Evolutionary conservation across 164 flowering plant genomes (phyloP).

Genomic region (Tinospora cordifolia): DNA sequence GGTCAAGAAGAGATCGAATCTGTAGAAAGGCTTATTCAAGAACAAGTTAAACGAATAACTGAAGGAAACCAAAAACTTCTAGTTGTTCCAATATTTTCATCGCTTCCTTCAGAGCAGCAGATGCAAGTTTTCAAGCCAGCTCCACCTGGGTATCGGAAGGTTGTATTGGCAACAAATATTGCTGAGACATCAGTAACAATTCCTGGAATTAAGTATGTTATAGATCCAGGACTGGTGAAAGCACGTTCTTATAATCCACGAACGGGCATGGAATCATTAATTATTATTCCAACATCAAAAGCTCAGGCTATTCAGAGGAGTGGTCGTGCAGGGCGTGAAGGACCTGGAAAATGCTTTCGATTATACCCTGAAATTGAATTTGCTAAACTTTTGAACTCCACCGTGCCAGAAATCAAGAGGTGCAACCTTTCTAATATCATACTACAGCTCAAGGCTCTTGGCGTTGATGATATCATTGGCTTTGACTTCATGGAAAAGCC

Average conservation of each 20-base stretch:
- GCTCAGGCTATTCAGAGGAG: constrained; percentile 97
- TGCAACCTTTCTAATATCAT: constrained; percentile 85
- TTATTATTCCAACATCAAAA: constrained; percentile 68
- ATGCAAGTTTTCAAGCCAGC: constrained; percentile 73
- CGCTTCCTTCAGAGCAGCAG: constrained; percentile 93
- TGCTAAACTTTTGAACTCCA: constrained; percentile 62
- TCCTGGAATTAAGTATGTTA: constrained; percentile 89
- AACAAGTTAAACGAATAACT: constrained; percentile 49
- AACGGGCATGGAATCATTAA: constrained; percentile 74
- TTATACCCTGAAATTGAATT: constrained; percentile 78
- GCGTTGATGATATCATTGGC: constrained; percentile 75
- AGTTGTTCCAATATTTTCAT: constrained; percentile 65
- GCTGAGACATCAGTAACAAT: constrained; percentile 96
- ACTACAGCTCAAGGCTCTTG: constrained; percentile 89
- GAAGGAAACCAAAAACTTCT: constrained; percentile 42
- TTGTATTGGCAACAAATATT: constrained; percentile 89
- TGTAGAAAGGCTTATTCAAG: constrained; percentile 60
- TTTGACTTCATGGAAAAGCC: constrained; percentile 95
- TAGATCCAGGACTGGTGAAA: constrained; percentile 96
- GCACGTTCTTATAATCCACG: constrained; percentile 67
- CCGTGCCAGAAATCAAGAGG: constrained; percentile 87
- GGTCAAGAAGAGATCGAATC: constrained; percentile 99
- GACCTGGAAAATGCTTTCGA: constrained; percentile 90
- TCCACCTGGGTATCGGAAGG: constrained; percentile 81
- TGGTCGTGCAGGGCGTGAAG: constrained; percentile 94